Base-by-base conservation (phyloP, 768 basidiomycete species). In the Boletus pseudo-olivaceus region DNA sequence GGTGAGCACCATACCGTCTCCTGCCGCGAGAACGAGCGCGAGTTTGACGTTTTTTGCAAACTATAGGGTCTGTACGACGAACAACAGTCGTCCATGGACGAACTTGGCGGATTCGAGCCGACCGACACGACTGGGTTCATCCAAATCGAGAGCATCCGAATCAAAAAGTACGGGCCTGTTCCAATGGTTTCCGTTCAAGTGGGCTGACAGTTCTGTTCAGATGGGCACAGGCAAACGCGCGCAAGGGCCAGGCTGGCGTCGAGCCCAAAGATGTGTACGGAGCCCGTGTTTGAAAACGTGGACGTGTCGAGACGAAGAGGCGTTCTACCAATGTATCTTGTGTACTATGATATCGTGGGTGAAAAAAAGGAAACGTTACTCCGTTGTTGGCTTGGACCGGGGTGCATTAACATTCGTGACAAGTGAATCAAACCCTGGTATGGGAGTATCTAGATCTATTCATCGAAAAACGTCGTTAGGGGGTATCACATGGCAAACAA, bases 31-130 rank as follows among this genome's bases (percentile, higher is more conserved):
- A 12, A 29, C 14, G 11, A 14, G 0, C 8, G 43, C n/a, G 12
- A 19, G 20, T 26, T 53, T 47, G 59, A 55, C 23, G 46, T 4
- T 27, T n/a, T 3, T 17, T 10, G 15, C 29, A 2, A 19, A 2
- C 20, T 4, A n/a, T 57, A 91, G 87, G 91, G 92, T 68, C 80
- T 99, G 26, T 99, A 99, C 70, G 97, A 99, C 66, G 94, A 91
- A 66, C 86, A 86, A 32, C 82, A 97, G 74, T 93, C 92, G 10
- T 97, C 94, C 51, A 98, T 99, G 97, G 97, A 99, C 71, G 94
- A 96, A 75, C 85, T 98, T 54, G 96, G 97, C 56, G 96, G 95
- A 40, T 98, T 99, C 73, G 93, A 96, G 75, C 95, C 95, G 20
- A 91, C 89, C 32, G 93, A 96, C 67, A 94, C 94, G 34, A 83